A percentile compares a stretch with the other conserved stretches of the same genome.
Conservation (phyloP, 139 green algal species). For the Pseudopediastrum boryanum region DNA sequence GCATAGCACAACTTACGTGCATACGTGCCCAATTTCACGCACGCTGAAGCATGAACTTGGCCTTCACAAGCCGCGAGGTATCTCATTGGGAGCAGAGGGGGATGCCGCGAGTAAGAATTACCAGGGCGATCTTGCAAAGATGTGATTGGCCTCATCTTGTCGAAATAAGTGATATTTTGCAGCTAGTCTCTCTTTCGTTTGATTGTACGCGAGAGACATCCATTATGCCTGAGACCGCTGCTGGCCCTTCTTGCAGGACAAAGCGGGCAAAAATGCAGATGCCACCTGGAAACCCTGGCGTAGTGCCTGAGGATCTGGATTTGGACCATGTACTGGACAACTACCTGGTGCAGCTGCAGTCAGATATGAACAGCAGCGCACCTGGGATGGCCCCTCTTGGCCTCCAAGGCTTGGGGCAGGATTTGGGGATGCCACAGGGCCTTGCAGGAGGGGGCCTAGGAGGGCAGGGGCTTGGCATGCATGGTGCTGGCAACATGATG, state of each 20-base stretch:
- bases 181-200: neutral
- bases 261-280: neutral
- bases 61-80: too few species aligned
- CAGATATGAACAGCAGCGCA: conserved; percentile 12
- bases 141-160: neutral
- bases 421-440: conserved; percentile 9
- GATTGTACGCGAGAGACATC: neutral
- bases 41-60: too few species aligned
- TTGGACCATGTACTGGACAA: conserved; percentile 50
- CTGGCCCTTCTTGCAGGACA: neutral
- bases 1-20: too few species aligned
- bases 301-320: conserved; percentile 35
- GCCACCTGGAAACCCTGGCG: too few species aligned
- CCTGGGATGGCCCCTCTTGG: neutral
- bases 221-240: conserved; percentile 3
- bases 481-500: conserved; percentile 12
- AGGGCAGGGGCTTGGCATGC: neutral
- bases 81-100: too few species aligned
- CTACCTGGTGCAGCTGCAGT: conserved; percentile 51
- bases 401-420: conserved; percentile 20
- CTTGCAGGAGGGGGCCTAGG: conserved; percentile 12
- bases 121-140: neutral
- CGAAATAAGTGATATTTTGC: neutral
- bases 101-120: too few species aligned
- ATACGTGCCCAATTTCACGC: too few species aligned